Conservation (phyloP, 2,329 filamentous ascomycete species). For the Pleurostoma richardsiae region DNA sequence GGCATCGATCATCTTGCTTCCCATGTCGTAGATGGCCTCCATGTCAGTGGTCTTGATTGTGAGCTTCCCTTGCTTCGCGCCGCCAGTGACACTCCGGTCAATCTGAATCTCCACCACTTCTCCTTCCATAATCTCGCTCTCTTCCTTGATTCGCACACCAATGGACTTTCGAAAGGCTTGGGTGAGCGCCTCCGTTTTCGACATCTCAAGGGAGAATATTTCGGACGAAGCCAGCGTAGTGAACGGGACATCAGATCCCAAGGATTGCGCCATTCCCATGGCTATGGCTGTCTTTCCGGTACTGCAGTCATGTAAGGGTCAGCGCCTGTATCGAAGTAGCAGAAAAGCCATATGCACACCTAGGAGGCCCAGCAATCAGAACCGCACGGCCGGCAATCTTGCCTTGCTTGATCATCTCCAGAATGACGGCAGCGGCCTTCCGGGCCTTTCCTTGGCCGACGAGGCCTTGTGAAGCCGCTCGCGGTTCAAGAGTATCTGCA, state of each 20-base stretch:
- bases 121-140: conserved; percentile 98
- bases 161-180: conserved; percentile 99
- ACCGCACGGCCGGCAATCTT: conserved; percentile 96
- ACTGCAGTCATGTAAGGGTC: conserved; percentile 36
- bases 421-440: conserved; percentile 90
- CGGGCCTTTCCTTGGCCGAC: conserved; percentile 95
- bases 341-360: conserved; percentile 34
- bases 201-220: conserved; percentile 99
- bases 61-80: conserved; percentile 96
- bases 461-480: conserved; percentile 80
- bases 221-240: conserved; percentile 94
- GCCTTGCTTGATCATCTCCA: conserved; percentile 98
- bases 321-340: conserved; percentile 5
- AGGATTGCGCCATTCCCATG: conserved; percentile 96
- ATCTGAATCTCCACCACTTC: conserved; percentile 99
- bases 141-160: conserved; percentile 95
- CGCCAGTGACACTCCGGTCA: conserved; percentile 91
- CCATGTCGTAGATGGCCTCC: conserved; percentile 99
- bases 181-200: conserved; percentile 95
- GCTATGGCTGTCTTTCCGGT: conserved; percentile 98
- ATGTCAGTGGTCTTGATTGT: conserved; percentile 99
- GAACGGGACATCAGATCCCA: conserved; percentile 92
- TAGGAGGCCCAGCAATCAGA: conserved; percentile 89
- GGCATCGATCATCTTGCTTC: conserved; percentile 98
- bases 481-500: conserved; percentile 82